Evolutionary conservation across 805 yeast genomes (phyloP).

Genomic region (Pichia kluyveri): DNA sequence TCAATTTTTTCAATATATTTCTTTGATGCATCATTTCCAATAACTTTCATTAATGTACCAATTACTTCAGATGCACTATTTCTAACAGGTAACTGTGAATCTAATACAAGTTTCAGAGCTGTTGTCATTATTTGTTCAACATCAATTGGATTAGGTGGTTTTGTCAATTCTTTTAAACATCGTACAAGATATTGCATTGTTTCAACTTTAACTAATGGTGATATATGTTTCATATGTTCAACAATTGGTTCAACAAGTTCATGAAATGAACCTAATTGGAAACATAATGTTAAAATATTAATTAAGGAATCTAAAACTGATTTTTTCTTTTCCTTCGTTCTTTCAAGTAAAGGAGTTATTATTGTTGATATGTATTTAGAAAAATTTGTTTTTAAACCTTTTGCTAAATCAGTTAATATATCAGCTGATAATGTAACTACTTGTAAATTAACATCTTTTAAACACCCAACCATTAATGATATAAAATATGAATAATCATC

Average conservation of each 20-base stretch:
- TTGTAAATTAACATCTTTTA: conserved; percentile 84
- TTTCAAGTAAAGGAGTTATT: conserved; percentile 58
- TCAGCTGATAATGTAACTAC: conserved; percentile 76
- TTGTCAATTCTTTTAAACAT: conserved; percentile 44
- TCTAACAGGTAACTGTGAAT: conserved; percentile 79
- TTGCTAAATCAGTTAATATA: conserved; percentile 50
- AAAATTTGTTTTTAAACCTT: conserved; percentile 55
- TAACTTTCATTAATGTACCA: conserved; percentile 76
- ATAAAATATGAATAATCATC: conserved; percentile 62
- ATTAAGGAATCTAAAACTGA: conserved; percentile 66
- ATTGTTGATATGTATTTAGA: conserved; percentile 43
- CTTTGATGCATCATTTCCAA: conserved; percentile 62
- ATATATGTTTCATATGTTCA: conserved; percentile 59
- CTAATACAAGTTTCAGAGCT: conserved; percentile 59
- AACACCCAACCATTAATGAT: conserved; percentile 55
- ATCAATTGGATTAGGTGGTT: conserved; percentile 43
- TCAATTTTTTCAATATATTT: conserved; percentile 63
- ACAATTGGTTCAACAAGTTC: conserved; percentile 55
- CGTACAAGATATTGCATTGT: conserved; percentile 56
- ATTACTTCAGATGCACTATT: conserved; percentile 66
- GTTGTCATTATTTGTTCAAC: conserved; percentile 47
- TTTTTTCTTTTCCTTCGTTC: conserved; percentile 83
- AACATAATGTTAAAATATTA: conserved; percentile 56
- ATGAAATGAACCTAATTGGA: conserved; percentile 37
- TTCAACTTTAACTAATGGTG: conserved; percentile 74